Conservation (phyloP, 2,329 filamentous ascomycete species). For the Arthrobotrys pseudoclavata region DNA sequence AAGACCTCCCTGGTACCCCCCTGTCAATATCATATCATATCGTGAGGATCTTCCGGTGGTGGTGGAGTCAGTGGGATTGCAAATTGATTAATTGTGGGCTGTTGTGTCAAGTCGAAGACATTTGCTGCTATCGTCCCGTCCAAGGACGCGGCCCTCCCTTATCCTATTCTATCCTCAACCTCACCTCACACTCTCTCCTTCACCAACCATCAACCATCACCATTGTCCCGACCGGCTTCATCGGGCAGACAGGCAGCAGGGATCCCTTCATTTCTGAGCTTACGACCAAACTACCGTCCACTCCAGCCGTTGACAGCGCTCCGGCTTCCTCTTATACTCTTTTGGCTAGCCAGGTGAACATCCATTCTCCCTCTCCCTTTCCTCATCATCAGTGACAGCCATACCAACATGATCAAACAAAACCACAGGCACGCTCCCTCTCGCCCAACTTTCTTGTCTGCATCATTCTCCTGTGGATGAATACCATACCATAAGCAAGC, state of each 20-base stretch:
- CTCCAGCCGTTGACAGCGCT: constrained; percentile 10
- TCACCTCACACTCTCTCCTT: background rate
- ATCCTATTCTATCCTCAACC: background rate
- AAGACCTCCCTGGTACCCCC: background rate
- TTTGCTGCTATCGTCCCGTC: background rate
- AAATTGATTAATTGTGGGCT: background rate
- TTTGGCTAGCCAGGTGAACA: constrained; percentile 24
- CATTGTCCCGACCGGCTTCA: constrained; percentile 1
- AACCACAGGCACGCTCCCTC: constrained; percentile 8
- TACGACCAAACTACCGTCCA: background rate
- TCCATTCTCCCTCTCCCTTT: constrained; percentile 7
- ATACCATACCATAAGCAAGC: constrained; percentile 6
- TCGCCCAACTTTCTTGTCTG: background rate
- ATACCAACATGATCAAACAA: constrained; percentile 8
- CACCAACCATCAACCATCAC: constrained; percentile 17
- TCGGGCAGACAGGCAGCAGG: background rate
- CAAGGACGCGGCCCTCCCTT: constrained; percentile 3
- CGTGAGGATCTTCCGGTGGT: background rate
- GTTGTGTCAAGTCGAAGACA: background rate
- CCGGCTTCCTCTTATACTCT: constrained; percentile 2
- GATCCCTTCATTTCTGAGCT: background rate
- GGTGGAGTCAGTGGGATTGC: constrained; percentile 2
- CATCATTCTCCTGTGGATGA: constrained; percentile 7
- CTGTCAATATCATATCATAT: background rate
- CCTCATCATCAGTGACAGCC: background rate